Percentiles rank a stretch among this genome's conserved stretches.
phyloP scores from a whole-genome alignment of 2,329 filamentous ascomycete genomes.

The Aspergillus sp. region DNA sequence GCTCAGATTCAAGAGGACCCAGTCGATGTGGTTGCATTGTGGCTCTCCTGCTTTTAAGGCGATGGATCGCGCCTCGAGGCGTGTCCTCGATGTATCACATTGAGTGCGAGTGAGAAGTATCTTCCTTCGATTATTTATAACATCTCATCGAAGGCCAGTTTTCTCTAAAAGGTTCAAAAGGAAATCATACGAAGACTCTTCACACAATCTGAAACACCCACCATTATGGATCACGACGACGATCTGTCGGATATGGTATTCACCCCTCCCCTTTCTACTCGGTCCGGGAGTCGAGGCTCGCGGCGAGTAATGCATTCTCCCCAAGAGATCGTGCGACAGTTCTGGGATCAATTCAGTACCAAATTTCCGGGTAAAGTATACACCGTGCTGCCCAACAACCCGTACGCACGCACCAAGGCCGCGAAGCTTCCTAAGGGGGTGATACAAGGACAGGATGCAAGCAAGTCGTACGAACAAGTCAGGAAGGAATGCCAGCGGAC shows the following conservation, averaged over 20 bases:
- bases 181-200: neutral
- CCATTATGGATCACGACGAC: constrained; percentile 33
- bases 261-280: constrained; percentile 29
- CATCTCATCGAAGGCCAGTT: too few relatives aligned
- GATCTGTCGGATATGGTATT: constrained; percentile 21
- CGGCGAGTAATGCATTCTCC: constrained; percentile 55
- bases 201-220: neutral
- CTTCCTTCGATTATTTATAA: too few relatives aligned
- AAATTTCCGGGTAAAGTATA: constrained; percentile 72
- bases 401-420: constrained; percentile 61
- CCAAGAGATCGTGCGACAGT: constrained; percentile 68
- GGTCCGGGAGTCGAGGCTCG: constrained; percentile 32
- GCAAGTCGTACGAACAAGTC: constrained; percentile 71
- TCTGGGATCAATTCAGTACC: constrained; percentile 71
- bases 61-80: neutral
- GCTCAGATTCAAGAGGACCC: neutral
- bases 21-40: neutral
- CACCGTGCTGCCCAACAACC: constrained; percentile 67
- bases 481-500: constrained; percentile 64
- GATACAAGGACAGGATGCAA: constrained; percentile 56
- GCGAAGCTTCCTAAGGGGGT: constrained; percentile 56
- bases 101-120: neutral
- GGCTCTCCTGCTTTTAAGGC: neutral
- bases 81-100: neutral
- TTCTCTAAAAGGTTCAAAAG: too few relatives aligned